phyloP scores from a whole-genome alignment of 768 basidiomycete species.

The Glaciozyma antarctica region DNA sequence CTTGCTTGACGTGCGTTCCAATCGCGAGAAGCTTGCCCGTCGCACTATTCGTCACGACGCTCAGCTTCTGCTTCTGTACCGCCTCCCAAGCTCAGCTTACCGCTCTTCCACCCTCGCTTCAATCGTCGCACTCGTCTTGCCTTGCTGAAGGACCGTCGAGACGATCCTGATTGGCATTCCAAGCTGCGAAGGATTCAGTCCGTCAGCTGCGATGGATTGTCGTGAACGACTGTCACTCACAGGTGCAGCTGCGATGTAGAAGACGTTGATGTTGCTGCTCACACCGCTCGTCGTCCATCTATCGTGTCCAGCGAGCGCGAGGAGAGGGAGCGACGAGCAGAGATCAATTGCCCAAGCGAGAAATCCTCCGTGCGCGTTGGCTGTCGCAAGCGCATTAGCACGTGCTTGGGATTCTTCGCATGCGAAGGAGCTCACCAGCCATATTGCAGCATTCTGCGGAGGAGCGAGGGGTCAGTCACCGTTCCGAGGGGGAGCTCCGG shows the following conservation, averaged over 20 bases:
- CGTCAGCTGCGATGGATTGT: background rate
- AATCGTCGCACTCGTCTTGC: conserved; percentile 10
- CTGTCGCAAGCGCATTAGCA: background rate
- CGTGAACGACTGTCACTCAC: background rate
- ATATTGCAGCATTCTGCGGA: background rate
- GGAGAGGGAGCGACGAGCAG: conserved; percentile 16
- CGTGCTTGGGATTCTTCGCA: background rate
- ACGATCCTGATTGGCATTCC: conserved; percentile 12
- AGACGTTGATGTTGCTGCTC: conserved; percentile 11
- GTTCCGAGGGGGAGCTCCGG: no score
- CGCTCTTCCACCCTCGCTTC: conserved; percentile 17
- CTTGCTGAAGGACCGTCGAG: conserved; percentile 13
- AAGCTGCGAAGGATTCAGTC: background rate
- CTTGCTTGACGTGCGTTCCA: conserved; percentile 24
- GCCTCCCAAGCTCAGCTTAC: background rate
- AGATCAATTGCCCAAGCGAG: conserved; percentile 26
- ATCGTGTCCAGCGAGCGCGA: conserved; percentile 14
- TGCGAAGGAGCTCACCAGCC: background rate
- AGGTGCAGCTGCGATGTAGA: conserved; percentile 20
- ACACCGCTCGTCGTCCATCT: conserved; percentile 24
- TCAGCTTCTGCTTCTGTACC: background rate
- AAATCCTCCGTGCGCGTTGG: conserved; percentile 26
- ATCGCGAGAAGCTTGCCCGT: conserved; percentile 16
- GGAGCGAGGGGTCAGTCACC: no score
- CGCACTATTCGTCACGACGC: background rate